Percentiles rank a stretch among this genome's conserved stretches.
phyloP scores from a whole-genome alignment of 2,329 filamentous ascomycete genomes.

The Colletotrichum shisoi region DNA sequence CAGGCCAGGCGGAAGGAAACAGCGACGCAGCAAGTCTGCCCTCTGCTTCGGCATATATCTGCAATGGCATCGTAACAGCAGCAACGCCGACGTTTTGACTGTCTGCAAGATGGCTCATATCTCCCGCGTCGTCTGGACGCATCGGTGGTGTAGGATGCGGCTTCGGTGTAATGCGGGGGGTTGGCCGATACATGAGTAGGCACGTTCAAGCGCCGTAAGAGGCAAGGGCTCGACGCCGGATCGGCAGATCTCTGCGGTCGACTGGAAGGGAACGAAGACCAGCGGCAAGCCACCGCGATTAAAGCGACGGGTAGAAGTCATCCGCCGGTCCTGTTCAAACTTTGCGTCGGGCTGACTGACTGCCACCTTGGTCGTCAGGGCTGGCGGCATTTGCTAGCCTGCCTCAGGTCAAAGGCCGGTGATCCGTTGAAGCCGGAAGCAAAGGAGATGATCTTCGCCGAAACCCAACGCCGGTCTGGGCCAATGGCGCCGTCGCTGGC shows the following conservation, averaged over 20 bases:
- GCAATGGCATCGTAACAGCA: slow-evolving; percentile 17
- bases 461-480: not conserved
- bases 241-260: slow-evolving; percentile 17
- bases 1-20: not conserved
- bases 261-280: slow-evolving; percentile 10
- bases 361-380: slow-evolving; percentile 11
- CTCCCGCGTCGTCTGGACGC: slow-evolving; percentile 16
- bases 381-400: slow-evolving; percentile 5
- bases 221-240: slow-evolving; percentile 13
- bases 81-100: not conserved
- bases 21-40: slow-evolving; percentile 4
- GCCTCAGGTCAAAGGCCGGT: slow-evolving; percentile 14
- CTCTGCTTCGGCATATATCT: slow-evolving; percentile 15
- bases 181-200: slow-evolving; percentile 7
- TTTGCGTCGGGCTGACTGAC: slow-evolving; percentile 19
- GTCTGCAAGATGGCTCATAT: slow-evolving; percentile 7
- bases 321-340: slow-evolving; percentile 26
- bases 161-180: slow-evolving; percentile 9
- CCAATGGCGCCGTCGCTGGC: not conserved
- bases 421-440: slow-evolving; percentile 7
- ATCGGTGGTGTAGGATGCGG: slow-evolving; percentile 10
- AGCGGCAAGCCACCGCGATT: slow-evolving; percentile 29
- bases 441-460: not conserved
- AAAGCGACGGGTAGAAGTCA: slow-evolving; percentile 30
- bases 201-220: slow-evolving; percentile 19